Conservation (phyloP, 257 asterid species). For the Solanum chilense region DNA sequence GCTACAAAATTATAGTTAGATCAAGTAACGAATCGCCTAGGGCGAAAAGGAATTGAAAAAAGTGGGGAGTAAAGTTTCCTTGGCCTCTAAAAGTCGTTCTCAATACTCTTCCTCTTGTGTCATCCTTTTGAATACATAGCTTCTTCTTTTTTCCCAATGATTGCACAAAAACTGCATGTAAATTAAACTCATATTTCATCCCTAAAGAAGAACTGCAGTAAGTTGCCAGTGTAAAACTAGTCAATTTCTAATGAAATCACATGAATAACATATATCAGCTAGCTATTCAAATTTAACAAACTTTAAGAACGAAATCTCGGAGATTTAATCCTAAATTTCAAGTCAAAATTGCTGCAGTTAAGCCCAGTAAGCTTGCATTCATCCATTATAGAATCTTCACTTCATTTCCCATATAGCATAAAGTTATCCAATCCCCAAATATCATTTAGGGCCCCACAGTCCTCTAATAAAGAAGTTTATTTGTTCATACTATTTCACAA, state of each 20-base stretch:
- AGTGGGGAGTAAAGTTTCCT: background rate
- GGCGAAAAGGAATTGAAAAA: background rate
- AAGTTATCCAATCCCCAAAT: background rate
- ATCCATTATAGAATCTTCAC: background rate
- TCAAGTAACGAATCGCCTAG: background rate
- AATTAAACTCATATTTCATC: background rate
- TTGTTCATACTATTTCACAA: background rate
- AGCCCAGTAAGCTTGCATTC: background rate
- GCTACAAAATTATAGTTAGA: background rate
- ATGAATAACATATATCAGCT: background rate
- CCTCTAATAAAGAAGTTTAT: background rate
- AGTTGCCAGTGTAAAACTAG: background rate
- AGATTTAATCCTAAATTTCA: background rate
- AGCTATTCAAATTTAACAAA: background rate
- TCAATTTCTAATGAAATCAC: background rate
- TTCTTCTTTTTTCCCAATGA: background rate
- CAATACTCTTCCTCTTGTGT: background rate
- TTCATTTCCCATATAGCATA: background rate
- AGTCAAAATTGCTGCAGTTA: background rate
- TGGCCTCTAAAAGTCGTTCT: background rate
- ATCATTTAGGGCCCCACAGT: background rate
- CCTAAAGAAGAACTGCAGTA: background rate
- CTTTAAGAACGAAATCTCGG: background rate
- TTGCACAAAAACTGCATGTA: background rate
- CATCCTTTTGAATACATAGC: background rate